Conservation (phyloP, 345 rosid species). For the Boechera stricta region DNA sequence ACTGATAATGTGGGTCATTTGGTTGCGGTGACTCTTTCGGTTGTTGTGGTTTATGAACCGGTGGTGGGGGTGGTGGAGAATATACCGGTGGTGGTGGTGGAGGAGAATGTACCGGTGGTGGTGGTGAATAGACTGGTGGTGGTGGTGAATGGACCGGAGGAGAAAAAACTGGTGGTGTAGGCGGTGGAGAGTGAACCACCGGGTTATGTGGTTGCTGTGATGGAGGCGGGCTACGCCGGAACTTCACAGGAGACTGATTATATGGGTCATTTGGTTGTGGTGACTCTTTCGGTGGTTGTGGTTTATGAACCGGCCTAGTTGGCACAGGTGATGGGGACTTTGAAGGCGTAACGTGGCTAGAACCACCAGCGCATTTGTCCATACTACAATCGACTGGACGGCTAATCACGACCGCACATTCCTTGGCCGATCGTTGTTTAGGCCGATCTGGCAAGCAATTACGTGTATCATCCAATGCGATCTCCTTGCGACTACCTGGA, state of each 20-base stretch:
- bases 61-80: too few relatives aligned
- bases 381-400: constrained; percentile 75
- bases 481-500: constrained; percentile 38
- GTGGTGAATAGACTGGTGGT: constrained; percentile 25
- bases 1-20: constrained; percentile 38
- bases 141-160: not conserved
- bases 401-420: constrained; percentile 56
- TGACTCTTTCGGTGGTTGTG: constrained; percentile 38
- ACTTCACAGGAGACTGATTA: constrained; percentile 42
- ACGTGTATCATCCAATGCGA: constrained; percentile 50
- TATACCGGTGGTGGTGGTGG: not conserved
- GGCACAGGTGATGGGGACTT: constrained; percentile 16
- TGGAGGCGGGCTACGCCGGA: constrained; percentile 49
- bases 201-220: constrained; percentile 39
- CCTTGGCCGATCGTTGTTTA: constrained; percentile 48
- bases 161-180: not conserved
- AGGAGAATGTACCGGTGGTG: constrained; percentile 17
- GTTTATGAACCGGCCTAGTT: constrained; percentile 36
- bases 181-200: constrained; percentile 33
- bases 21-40: constrained; percentile 46
- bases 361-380: constrained; percentile 52
- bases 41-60: not conserved
- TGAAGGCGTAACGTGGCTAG: not conserved
- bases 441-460: constrained; percentile 66
- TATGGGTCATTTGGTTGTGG: constrained; percentile 44